phyloP scores from a whole-genome alignment of 805 yeast species.

The Saccharomycopsis capsularis region DNA sequence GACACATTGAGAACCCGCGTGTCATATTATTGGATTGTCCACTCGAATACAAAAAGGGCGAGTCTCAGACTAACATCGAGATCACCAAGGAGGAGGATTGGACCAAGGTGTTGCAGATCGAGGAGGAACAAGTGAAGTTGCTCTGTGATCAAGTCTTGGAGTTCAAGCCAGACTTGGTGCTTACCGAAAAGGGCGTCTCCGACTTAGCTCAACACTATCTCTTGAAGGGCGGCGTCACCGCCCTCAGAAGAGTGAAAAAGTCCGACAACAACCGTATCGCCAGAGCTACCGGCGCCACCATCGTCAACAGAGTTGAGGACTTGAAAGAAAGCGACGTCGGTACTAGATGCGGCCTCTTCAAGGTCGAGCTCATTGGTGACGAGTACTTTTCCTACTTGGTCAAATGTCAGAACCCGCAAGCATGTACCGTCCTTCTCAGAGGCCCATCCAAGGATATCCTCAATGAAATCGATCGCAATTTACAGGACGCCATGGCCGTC shows the following conservation, averaged over 20 bases:
- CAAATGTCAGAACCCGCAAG: conserved; percentile 77
- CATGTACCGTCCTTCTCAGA: conserved; percentile 87
- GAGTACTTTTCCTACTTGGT: conserved; percentile 87
- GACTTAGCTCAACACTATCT: conserved; percentile 96
- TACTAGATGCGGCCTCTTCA: conserved; percentile 79
- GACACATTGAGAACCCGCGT: conserved; percentile 82
- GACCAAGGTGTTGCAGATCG: conserved; percentile 91
- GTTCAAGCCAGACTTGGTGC: conserved; percentile 87
- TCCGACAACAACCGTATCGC: conserved; percentile 95
- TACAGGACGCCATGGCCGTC: conserved; percentile 98
- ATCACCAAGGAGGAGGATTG: conserved; percentile 94
- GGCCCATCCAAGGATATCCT: conserved; percentile 97
- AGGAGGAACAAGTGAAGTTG: conserved; percentile 90
- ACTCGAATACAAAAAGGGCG: conserved; percentile 97
- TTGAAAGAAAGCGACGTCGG: conserved; percentile 88
- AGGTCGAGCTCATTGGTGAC: conserved; percentile 93
- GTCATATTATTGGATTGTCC: conserved; percentile 91
- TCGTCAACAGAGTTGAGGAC: conserved; percentile 93
- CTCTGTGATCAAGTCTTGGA: conserved; percentile 80
- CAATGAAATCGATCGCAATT: conserved; percentile 92
- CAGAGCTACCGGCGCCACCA: conserved; percentile 95
- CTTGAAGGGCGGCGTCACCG: conserved; percentile 88
- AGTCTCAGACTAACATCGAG: conserved; percentile 96
- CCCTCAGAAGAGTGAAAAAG: conserved; percentile 89
- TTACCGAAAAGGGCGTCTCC: conserved; percentile 97